A percentile compares a stretch with the other conserved stretches of the same genome.
Conservation (phyloP, 1,139 yeast genomes). For the Debaryomycetaceae sp. region DNA sequence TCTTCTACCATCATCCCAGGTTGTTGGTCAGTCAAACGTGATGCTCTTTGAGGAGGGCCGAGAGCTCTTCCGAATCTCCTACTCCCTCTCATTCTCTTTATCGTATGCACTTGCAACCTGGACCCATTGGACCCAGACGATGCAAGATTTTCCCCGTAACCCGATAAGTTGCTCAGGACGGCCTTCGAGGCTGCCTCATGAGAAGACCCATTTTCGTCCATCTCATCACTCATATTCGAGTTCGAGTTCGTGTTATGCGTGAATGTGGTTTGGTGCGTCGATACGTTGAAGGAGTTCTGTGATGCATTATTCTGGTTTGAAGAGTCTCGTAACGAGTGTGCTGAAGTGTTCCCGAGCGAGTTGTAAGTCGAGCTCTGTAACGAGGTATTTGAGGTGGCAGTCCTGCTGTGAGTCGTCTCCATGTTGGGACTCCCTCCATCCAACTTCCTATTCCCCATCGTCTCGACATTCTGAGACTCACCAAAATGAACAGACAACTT, state of each 20-base stretch:
- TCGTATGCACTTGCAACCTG: conserved; percentile 12
- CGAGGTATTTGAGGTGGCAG: not conserved
- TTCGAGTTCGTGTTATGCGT: conserved; percentile 8
- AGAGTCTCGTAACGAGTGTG: conserved; percentile 3
- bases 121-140: conserved; percentile 4
- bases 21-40: conserved; percentile 17
- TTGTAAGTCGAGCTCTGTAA: conserved; percentile 1
- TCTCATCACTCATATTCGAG: conserved; percentile 5
- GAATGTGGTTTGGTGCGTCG: conserved; percentile 9
- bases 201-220: conserved; percentile 7
- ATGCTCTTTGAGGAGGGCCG: conserved; percentile 41
- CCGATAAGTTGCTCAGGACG: conserved; percentile 6
- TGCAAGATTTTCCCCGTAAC: conserved; percentile 9
- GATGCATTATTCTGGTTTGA: conserved; percentile 6
- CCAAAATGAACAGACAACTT: conserved; percentile 35
- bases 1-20: not conserved
- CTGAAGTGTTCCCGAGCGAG: conserved; percentile 3
- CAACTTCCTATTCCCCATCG: not conserved
- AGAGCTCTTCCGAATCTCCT: conserved; percentile 33
- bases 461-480: conserved; percentile 7
- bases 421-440: not conserved
- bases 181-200: conserved; percentile 6
- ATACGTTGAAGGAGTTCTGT: conserved; percentile 12
- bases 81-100: conserved; percentile 27
- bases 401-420: not conserved